These are phyloP conservation scores for Xylariaceae sp. DNA, from an alignment of 2,329 filamentous ascomycete genomes.

Conservation along the genomic window DNA sequence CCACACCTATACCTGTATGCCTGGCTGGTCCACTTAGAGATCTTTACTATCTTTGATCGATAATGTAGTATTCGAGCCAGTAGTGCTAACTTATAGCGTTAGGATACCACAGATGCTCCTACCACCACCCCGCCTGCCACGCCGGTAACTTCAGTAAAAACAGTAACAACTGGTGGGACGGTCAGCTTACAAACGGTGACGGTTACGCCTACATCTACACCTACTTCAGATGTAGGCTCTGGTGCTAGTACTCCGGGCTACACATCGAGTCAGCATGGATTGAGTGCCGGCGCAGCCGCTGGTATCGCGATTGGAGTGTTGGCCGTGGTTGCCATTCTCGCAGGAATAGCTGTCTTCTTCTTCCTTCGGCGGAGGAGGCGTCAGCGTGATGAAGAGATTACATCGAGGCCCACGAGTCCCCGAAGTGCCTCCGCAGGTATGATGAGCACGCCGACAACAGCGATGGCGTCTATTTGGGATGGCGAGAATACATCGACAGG, in stretches of 20 bases:
- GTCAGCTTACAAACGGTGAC: constrained; percentile 58
- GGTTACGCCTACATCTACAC: constrained; percentile 51
- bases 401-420: constrained; percentile 52
- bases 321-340: constrained; percentile 33
- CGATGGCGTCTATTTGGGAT: constrained; percentile 51
- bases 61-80: background rate
- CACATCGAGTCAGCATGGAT: constrained; percentile 32
- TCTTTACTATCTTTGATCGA: constrained; percentile 8
- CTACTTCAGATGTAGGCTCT: constrained; percentile 25
- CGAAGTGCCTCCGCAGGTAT: constrained; percentile 59
- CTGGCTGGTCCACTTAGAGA: constrained; percentile 26
- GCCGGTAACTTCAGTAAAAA: constrained; percentile 51
- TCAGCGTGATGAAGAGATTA: constrained; percentile 49
- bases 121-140: constrained; percentile 39
- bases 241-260: constrained; percentile 14
- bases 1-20: constrained; percentile 37
- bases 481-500: constrained; percentile 47
- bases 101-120: constrained; percentile 27
- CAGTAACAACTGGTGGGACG: constrained; percentile 60
- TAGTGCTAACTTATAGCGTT: constrained; percentile 3
- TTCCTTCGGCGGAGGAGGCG: constrained; percentile 53
- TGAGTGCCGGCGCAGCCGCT: constrained; percentile 31
- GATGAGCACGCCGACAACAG: constrained; percentile 50
- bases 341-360: constrained; percentile 47
- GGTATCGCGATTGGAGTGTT: constrained; percentile 41